Evolutionary conservation across 1,139 yeast species (phyloP), one percentile per base, ranked within the genome.

Genomic region (Arxiozyma slooffiae): DNA sequence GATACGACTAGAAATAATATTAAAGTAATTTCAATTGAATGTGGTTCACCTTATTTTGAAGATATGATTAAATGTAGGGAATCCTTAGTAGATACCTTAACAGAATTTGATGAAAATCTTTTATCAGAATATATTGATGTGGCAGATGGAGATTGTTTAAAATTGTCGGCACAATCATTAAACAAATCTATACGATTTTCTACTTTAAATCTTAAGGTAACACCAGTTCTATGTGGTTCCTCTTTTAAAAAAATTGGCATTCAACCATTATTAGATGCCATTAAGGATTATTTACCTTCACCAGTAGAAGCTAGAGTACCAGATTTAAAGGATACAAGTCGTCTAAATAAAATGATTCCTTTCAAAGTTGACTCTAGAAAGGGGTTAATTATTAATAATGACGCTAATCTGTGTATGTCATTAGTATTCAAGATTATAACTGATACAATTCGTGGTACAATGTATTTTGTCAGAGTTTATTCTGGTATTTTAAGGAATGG

Each of bases 161-260:
- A 73, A 24, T 79, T 85, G 1, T 79, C 92, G 0, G 56, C 78
- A 0, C 57, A 60, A 0, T 61, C 77, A 1, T 70, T 92, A 34
- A 76, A 74, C 48, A 60, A 63, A 17, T 83, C 95, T 0, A 74
- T 92, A 14, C 72, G 87, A 50, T 69, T 70, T 34, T 80, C 85
- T 1, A 85, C 96, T 0, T 59, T 87, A 3, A 66, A 67, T 0
- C 76, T 77, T 50, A 69, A 72, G 40, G 73, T 87, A 2, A 77
- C 85, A 0, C 97, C 99, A 0, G 85, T 92, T 0, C 70, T 89
- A 40, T 88, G 97, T 67, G 99, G 99, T 3, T 86, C 97, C 1
- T 85, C 97, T 49, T 92, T 92, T 69, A 79, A 76, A 55, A 92
- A 92, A 63, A 85, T 92, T 49, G 99, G 98, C 16, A 95, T 92